Percentiles rank a stretch among this genome's conserved stretches.
Conservation (phyloP, 805 yeast species). For the Zygosaccharomyces kombuchaensis region DNA sequence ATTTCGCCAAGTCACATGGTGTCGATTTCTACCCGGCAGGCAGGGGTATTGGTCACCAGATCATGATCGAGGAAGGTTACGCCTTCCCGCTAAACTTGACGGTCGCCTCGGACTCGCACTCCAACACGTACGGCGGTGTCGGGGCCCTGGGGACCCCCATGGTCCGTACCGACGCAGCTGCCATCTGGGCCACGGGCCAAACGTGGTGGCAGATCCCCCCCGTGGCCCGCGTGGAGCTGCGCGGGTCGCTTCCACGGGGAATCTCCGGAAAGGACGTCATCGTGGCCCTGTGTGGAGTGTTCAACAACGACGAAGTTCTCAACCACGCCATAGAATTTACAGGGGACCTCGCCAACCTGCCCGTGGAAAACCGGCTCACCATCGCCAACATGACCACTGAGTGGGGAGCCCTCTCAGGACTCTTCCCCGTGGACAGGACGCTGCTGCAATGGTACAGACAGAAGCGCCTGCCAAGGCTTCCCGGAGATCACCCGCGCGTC, state of each 20-base stretch:
- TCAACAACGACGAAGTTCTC: conserved; percentile 87
- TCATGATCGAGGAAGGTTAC: conserved; percentile 98
- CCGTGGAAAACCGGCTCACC: conserved; percentile 82
- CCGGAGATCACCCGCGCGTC: conserved; percentile 81
- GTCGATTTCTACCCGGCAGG: conserved; percentile 98
- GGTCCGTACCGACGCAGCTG: conserved; percentile 97
- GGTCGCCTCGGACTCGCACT: conserved; percentile 97
- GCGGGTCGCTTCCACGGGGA: conserved; percentile 77
- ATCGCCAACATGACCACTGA: conserved; percentile 98
- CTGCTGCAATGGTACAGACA: conserved; percentile 72
- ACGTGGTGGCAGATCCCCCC: conserved; percentile 99
- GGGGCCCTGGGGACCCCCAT: conserved; percentile 96
- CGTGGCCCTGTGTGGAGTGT: conserved; percentile 89
- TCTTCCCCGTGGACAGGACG: conserved; percentile 90
- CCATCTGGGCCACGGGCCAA: conserved; percentile 99
- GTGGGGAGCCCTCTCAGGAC: conserved; percentile 97
- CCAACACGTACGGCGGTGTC: conserved; percentile 96
- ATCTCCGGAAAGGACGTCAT: conserved; percentile 96
- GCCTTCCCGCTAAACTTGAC: conserved; percentile 91
- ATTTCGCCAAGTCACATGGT: conserved; percentile 85
- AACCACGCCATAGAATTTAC: conserved; percentile 92
- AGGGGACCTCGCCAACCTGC: conserved; percentile 65
- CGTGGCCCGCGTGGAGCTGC: conserved; percentile 86
- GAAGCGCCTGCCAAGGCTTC: conserved; percentile 44
- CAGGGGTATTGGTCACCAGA: conserved; percentile 98